Evolutionary conservation across 495 filamentous ascomycete genomes (phyloP), one percentile per base, ranked within the genome.

Genomic region (Evansstolkia leycettana): DNA sequence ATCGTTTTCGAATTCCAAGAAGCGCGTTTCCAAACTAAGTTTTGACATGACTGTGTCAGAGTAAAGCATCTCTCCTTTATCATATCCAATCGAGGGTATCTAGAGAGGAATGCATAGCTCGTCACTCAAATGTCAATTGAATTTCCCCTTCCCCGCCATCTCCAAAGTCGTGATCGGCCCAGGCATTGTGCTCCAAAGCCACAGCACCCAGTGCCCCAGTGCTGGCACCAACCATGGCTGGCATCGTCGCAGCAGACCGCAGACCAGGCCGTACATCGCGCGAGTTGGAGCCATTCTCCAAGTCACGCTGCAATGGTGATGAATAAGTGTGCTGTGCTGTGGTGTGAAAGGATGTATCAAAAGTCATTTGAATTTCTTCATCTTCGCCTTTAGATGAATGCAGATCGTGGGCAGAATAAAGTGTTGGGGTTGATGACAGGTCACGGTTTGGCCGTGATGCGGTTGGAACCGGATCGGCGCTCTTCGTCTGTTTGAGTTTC

Each of bases 81-180:
- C 41, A 38, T 38, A 37, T 15, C 25, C 33, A 37, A 15, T 32
- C 15, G 16, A 46, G 42, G 24, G 14, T 11, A 39, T 25, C 8
- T 33, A 17, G 23, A 30, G 31, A 31, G 23, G 36, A 42, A 41
- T 7, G 37, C 20, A 28, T 18, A 40, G 28, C 28, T 47, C 42
- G 48, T 59, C 54, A 71, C 50, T 68, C 69, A 54, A 77, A 78
- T 10, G 64, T 72, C 69, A 78, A 70, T 23, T 62, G 60, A 26
- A 78, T 62, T 39, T 75, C 70, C 23, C 51, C 70, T 28, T 64
- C 54, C 14, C 54, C 64, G 29, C 58, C 63, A 35, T 65, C 53
- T 32, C 47, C 48, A 32, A 80, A 69, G 15, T 83, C 82, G 31
- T 80, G 72, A 37, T 89, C 83, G 0, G 76, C 80, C 87, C 87